Evolutionary conservation across 257 asterid genomes (phyloP).

Genomic region (Plantago major): DNA sequence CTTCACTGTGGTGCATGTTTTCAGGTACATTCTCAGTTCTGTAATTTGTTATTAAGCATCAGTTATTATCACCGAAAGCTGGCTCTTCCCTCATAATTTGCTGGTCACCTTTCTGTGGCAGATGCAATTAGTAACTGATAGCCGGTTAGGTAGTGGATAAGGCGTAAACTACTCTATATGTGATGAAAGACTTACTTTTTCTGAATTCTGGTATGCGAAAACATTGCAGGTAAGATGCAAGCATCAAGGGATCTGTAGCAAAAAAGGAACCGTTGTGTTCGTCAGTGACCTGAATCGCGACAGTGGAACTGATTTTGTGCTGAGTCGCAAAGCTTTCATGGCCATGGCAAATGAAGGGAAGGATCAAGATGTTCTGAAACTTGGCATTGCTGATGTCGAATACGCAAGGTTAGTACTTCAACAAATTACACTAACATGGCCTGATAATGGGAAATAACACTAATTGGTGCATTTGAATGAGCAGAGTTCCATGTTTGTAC

Average conservation of each 20-base stretch:
- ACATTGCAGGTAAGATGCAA: constrained; percentile 62
- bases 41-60: too few relatives aligned
- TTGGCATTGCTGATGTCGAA: constrained; percentile 53
- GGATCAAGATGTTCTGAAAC: constrained; percentile 40
- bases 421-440: too few relatives aligned
- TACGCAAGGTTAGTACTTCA: constrained; percentile 47
- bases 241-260: constrained; percentile 37
- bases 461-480: background rate
- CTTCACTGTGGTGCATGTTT: constrained; percentile 90
- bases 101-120: too few relatives aligned
- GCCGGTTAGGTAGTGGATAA: too few relatives aligned
- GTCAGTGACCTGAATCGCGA: constrained; percentile 50
- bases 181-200: too few relatives aligned
- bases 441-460: too few relatives aligned
- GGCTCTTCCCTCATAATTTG: too few relatives aligned
- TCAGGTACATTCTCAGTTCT: constrained; percentile 34
- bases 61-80: too few relatives aligned
- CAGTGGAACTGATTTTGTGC: constrained; percentile 57
- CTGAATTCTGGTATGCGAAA: background rate
- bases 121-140: too few relatives aligned
- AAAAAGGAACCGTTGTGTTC: constrained; percentile 41
- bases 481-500: constrained; percentile 66
- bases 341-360: constrained; percentile 61
- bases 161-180: too few relatives aligned
- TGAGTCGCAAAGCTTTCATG: constrained; percentile 63